Evolutionary conservation across 1,284 basidiomycete genomes (phyloP), one percentile per base, ranked within the genome.

Genomic region (Sanghuangporus weigelae): DNA sequence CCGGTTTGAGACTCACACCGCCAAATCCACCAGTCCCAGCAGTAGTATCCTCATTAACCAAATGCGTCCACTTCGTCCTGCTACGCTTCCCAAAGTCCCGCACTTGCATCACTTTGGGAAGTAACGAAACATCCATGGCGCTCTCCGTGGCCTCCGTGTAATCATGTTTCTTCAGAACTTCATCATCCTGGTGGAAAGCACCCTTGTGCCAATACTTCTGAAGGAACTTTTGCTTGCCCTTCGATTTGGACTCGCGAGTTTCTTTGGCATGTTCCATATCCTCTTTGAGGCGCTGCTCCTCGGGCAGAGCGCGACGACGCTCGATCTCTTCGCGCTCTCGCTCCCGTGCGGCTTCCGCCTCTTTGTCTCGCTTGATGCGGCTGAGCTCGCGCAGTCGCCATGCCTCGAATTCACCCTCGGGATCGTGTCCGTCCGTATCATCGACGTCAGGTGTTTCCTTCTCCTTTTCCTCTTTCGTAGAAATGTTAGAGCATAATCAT

Each of bases 181-280:
- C 95, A 68, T 89, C 85, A 75, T 98, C 96, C 88, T 93, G 93
- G 76, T 97, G 95, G 81, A 99, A 99, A 64, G 95, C 96, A 71
- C 97, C 97, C 77, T 98, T 98, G 80, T 99, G 97, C 86, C 95
- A 98, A 74, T 98, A 99, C 77, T 97, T 98, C 74, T 99, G 95
- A 70, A 98, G 76, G 78, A 99, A 98, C 70, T 88, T 92, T 74
- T 95, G 92, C 67, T 92, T 81, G 2, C 93, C 94, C 70, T 94
- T 90, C 1, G 90, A 87, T 75, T 96, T 95, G 60, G 90, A 89
- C 62, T 88, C 87, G 60, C 96, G 81, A 46, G 84, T 80, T 73
- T 90, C 85, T 67, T 93, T 83, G 2, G 95, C 96, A 53, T 81
- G 85, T 73, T 92, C 95, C 65, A 95, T 71, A 73, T 99, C 96